Conservation (phyloP, 106 monocot species). For the Dendrobium nobile region DNA sequence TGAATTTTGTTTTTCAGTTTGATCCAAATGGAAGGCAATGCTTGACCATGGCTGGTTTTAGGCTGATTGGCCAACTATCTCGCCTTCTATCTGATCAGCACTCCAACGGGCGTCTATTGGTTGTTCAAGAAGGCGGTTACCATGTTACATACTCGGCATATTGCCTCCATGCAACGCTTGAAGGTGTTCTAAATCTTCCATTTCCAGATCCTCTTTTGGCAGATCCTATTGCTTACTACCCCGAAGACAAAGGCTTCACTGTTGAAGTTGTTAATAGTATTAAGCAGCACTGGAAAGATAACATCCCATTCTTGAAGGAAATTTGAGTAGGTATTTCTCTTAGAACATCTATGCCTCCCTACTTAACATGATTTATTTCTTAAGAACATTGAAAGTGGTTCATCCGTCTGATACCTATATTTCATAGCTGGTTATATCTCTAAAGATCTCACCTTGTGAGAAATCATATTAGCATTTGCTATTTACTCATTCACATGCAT, state of each 20-base stretch:
- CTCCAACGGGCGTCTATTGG: constrained; percentile 40
- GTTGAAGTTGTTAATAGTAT: constrained; percentile 58
- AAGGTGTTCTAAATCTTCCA: constrained; percentile 64
- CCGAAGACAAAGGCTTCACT: constrained; percentile 50
- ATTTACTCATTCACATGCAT: no score
- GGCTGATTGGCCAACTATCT: constrained; percentile 32
- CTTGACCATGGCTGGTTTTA: constrained; percentile 75
- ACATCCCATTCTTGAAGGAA: constrained; percentile 56
- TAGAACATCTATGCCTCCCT: background rate
- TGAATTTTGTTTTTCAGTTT: constrained; percentile 42
- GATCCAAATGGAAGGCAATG: constrained; percentile 98
- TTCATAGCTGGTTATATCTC: no score
- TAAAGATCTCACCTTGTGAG: no score
- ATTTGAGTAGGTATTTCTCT: constrained; percentile 4
- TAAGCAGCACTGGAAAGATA: constrained; percentile 54
- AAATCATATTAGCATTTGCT: no score
- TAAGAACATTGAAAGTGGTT: no score
- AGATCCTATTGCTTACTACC: constrained; percentile 78
- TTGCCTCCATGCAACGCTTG: constrained; percentile 85
- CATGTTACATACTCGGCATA: constrained; percentile 89
- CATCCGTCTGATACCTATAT: no score
- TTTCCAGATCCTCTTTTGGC: constrained; percentile 40
- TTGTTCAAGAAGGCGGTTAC: constrained; percentile 94
- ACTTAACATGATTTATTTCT: background rate
- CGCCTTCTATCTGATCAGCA: constrained; percentile 38